phyloP scores from a whole-genome alignment of 2,329 filamentous ascomycete species.

The Conoideocrella luteorostrata region DNA sequence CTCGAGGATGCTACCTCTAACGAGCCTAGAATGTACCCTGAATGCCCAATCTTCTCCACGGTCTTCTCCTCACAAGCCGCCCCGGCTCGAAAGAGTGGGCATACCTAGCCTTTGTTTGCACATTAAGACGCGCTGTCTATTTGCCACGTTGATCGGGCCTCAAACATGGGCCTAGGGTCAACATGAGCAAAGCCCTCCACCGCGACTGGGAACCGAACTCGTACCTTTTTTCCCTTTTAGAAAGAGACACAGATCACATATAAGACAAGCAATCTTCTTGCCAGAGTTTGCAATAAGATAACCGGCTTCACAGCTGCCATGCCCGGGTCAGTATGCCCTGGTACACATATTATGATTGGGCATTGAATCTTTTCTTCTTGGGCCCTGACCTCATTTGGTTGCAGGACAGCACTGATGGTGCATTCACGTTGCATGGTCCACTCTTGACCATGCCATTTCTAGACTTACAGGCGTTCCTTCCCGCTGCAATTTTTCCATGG shows the following conservation, averaged over 20 bases:
- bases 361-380: constrained; percentile 8
- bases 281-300: neutral
- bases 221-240: neutral
- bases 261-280: neutral
- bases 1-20: constrained; percentile 19
- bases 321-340: constrained; percentile 5
- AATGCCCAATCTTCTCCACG: constrained; percentile 2
- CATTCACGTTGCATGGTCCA: constrained; percentile 6
- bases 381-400: constrained; percentile 1
- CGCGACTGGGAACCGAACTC: constrained; percentile 3
- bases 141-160: constrained; percentile 28
- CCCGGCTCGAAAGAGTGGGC: constrained; percentile 3
- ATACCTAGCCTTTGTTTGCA: neutral
- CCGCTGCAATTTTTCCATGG: constrained; percentile 1
- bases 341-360: constrained; percentile 12
- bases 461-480: constrained; percentile 5
- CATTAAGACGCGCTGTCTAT: constrained; percentile 15
- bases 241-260: neutral
- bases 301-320: neutral
- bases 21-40: neutral
- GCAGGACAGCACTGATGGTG: constrained; percentile 2
- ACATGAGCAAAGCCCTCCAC: neutral
- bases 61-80: constrained; percentile 1
- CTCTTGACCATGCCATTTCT: constrained; percentile 7
- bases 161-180: constrained; percentile 4